Conservation (phyloP, 2,329 filamentous ascomycete species). For the Fusarium secorum region DNA sequence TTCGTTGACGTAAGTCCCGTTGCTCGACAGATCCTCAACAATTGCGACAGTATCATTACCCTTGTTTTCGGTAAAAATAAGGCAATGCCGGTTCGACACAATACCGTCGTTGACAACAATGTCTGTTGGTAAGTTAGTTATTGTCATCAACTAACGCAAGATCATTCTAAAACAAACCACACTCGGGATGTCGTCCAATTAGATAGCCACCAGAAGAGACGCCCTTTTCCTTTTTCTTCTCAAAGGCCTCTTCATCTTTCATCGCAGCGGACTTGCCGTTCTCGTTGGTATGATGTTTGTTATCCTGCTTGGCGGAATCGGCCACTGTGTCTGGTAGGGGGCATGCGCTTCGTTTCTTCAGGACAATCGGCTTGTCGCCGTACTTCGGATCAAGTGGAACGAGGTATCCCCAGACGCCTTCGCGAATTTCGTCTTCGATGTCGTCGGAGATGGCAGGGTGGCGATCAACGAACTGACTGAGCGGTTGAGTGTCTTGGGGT, state of each 20-base stretch:
- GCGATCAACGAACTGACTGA: conserved; percentile 78
- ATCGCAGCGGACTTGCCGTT: conserved; percentile 57
- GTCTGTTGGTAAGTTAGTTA: conserved; percentile 55
- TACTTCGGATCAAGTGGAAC: conserved; percentile 79
- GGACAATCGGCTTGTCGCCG: conserved; percentile 70
- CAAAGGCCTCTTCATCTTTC: conserved; percentile 67
- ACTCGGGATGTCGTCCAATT: conserved; percentile 92
- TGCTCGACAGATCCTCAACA: conserved; percentile 91
- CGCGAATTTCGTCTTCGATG: conserved; percentile 80
- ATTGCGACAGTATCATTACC: conserved; percentile 71
- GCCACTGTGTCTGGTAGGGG: conserved; percentile 61
- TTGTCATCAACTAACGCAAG: neutral
- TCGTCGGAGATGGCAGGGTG: conserved; percentile 78
- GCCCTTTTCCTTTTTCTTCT: conserved; percentile 67
- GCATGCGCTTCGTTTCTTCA: conserved; percentile 78
- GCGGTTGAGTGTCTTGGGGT: conserved; percentile 67
- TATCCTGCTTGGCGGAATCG: conserved; percentile 47
- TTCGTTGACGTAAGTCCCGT: conserved; percentile 96
- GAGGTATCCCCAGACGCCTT: conserved; percentile 96
- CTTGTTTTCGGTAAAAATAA: conserved; percentile 70
- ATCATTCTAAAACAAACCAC: conserved; percentile 67
- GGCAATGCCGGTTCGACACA: conserved; percentile 85
- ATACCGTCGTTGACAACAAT: conserved; percentile 77
- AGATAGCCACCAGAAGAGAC: conserved; percentile 83
- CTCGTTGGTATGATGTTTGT: conserved; percentile 51